A percentile compares a stretch with the other conserved stretches of the same genome.
phyloP scores from a whole-genome alignment of 148 eudicot species.

The Hydrangea macrophylla region DNA sequence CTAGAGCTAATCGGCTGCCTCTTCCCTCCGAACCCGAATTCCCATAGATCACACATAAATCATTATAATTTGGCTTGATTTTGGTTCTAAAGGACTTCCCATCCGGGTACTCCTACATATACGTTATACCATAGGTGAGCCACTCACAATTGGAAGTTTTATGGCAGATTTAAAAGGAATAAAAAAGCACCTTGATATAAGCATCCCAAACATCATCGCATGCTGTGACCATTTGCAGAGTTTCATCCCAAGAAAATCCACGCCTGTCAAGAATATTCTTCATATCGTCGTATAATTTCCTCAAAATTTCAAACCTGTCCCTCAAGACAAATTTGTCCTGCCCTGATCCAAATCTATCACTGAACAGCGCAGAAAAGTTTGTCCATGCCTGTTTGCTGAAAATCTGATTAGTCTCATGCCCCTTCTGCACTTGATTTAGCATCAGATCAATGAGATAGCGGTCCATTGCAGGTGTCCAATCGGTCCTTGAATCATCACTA shows the following conservation, averaged over 20 bases:
- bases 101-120: slow-evolving; percentile 11
- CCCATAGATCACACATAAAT: slow-evolving; percentile 14
- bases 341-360: slow-evolving; percentile 4
- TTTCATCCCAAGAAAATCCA: slow-evolving; percentile 18
- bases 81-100: not conserved
- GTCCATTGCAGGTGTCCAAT: slow-evolving; percentile 18
- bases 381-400: not conserved
- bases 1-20: not conserved
- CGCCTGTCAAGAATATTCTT: slow-evolving; percentile 9
- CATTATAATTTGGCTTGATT: slow-evolving; percentile 10
- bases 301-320: slow-evolving; percentile 6
- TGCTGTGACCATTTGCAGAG: slow-evolving; percentile 8
- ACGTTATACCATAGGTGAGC: slow-evolving; percentile 4
- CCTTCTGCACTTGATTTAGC: slow-evolving; percentile 15
- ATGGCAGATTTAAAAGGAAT: not conserved
- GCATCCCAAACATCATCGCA: slow-evolving; percentile 9
- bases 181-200: slow-evolving; percentile 7
- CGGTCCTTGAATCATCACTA: slow-evolving; percentile 7
- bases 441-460: slow-evolving; percentile 17
- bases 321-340: slow-evolving; percentile 9
- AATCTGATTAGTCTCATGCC: not conserved
- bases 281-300: slow-evolving; percentile 10
- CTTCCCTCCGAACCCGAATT: slow-evolving; percentile 7
- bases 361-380: not conserved
- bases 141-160: not conserved